Percentiles rank a stretch among this genome's conserved stretches.
phyloP scores from a whole-genome alignment of 306 rosid genomes.

The Coriaria nepalensis region DNA sequence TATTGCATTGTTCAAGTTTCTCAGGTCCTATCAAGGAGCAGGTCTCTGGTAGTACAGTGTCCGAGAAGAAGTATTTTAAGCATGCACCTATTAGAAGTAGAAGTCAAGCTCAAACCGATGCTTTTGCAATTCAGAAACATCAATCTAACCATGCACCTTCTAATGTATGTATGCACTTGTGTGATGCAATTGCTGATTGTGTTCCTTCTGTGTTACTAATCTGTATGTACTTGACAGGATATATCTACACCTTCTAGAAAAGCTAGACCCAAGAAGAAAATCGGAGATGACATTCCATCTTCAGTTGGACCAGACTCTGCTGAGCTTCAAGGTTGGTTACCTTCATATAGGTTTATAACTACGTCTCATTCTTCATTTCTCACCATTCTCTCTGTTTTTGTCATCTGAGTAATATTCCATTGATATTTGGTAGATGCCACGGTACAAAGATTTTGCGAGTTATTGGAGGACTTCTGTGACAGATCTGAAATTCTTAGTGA shows the following conservation, averaged over 20 bases:
- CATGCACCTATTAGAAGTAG: constrained; percentile 31
- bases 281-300: constrained; percentile 24
- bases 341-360: constrained; percentile 11
- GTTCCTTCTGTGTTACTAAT: constrained; percentile 24
- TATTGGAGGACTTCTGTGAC: constrained; percentile 62
- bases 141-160: constrained; percentile 29
- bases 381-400: too few species aligned
- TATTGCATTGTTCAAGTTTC: constrained; percentile 97
- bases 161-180: constrained; percentile 35
- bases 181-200: constrained; percentile 15
- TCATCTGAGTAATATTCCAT: constrained; percentile 6
- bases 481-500: constrained; percentile 60
- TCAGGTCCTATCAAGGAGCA: constrained; percentile 94
- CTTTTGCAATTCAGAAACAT: constrained; percentile 28
- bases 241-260: constrained; percentile 57
- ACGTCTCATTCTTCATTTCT: constrained; percentile 1
- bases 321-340: constrained; percentile 62
- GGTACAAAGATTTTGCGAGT: constrained; percentile 46
- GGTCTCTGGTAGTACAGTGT: constrained; percentile 38
- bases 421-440: constrained; percentile 38
- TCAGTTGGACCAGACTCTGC: constrained; percentile 35
- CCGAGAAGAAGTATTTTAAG: constrained; percentile 54
- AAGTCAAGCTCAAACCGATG: constrained; percentile 43
- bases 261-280: constrained; percentile 62
- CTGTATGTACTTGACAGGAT: constrained; percentile 45